Percentiles rank a stretch among this genome's conserved stretches.
phyloP scores from a whole-genome alignment of 495 filamentous ascomycete genomes.

The Xylaria intraflava region DNA sequence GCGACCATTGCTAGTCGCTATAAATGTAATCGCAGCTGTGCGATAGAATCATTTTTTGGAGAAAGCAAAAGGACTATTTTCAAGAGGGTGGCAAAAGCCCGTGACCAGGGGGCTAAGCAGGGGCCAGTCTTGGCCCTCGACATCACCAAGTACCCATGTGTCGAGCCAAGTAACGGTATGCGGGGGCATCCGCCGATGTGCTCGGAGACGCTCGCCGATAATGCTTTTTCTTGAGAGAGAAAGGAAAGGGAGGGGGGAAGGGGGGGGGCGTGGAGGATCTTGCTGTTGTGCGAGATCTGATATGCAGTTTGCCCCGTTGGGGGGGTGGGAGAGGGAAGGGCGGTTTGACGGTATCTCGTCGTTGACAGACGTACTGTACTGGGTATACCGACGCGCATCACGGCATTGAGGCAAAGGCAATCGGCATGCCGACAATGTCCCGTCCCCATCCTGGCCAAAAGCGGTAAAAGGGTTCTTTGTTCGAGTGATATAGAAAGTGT shows the following conservation, averaged over 20 bases:
- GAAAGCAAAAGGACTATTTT: background rate
- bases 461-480: slow-evolving; percentile 11
- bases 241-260: background rate
- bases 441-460: slow-evolving; percentile 3
- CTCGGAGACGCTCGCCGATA: slow-evolving; percentile 8
- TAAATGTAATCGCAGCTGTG: background rate
- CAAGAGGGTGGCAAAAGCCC: background rate
- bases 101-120: slow-evolving; percentile 1
- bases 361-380: background rate
- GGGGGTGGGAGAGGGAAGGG: background rate
- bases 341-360: background rate
- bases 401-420: background rate
- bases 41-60: background rate
- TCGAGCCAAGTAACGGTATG: slow-evolving; percentile 1
- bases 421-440: background rate
- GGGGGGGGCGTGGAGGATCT: background rate
- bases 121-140: slow-evolving; percentile 4
- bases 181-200: slow-evolving; percentile 3
- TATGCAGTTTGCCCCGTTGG: slow-evolving; percentile 11
- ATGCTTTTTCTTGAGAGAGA: background rate
- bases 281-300: slow-evolving; percentile 7
- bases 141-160: background rate
- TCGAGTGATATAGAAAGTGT: slow-evolving; percentile 7
- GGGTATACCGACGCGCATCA: background rate
- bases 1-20: background rate